These are phyloP conservation scores for Lactarius deliciosus DNA, from an alignment of 768 basidiomycete species.

Conservation along the genomic window DNA sequence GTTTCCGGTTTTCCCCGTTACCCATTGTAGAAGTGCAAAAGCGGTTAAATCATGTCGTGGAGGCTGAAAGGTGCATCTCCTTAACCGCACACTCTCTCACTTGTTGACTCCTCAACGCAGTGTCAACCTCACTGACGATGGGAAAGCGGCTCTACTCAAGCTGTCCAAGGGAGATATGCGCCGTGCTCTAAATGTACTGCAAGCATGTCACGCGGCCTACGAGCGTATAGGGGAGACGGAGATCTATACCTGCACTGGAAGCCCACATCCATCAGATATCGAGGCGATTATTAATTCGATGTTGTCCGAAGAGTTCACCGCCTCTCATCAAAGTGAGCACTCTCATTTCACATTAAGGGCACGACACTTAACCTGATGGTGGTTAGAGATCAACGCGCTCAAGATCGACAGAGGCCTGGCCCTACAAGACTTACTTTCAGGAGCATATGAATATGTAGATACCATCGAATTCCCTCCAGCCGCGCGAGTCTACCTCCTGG, in stretches of 20 bases:
- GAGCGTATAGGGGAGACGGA: conserved; percentile 85
- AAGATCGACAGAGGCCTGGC: conserved; percentile 94
- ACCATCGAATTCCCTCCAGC: conserved; percentile 83
- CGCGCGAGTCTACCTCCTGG: conserved; percentile 87
- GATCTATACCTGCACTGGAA: conserved; percentile 96
- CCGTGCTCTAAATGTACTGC: conserved; percentile 90
- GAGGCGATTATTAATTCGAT: conserved; percentile 92
- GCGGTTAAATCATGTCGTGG: conserved; percentile 72
- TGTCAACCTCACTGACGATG: conserved; percentile 82
- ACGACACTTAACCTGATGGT: not conserved
- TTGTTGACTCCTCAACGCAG: conserved; percentile 42
- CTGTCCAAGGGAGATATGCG: conserved; percentile 99
- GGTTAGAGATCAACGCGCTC: conserved; percentile 78
- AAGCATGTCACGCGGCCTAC: conserved; percentile 98
- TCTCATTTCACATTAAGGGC: not conserved
- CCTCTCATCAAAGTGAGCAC: conserved; percentile 72
- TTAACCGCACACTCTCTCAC: not conserved
- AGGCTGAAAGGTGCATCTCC: conserved; percentile 70
- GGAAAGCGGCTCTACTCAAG: conserved; percentile 85
- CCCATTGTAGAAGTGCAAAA: conserved; percentile 85
- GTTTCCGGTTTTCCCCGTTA: conserved; percentile 94
- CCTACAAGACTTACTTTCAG: conserved; percentile 88
- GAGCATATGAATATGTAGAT: conserved; percentile 88
- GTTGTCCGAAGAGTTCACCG: conserved; percentile 95
- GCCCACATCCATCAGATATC: conserved; percentile 93